Conservation (phyloP, 225 moss, liverwort and hornwort genomes). For the Sphagnum contortum region DNA sequence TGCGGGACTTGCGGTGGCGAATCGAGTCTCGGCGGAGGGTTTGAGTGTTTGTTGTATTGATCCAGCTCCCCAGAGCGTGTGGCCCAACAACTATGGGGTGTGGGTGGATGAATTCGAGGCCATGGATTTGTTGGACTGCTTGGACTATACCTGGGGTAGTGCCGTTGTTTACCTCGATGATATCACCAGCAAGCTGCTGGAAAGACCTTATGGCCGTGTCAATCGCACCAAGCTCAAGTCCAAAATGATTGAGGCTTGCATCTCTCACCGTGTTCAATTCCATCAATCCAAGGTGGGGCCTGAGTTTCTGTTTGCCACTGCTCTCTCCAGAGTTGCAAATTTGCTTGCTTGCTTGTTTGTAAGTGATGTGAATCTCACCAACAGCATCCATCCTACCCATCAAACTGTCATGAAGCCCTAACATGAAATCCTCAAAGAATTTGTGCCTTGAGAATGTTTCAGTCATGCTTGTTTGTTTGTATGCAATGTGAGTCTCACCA, state of each 20-base stretch:
- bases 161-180: conserved; percentile 88
- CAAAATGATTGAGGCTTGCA: conserved; percentile 95
- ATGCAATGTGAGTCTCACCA: no score
- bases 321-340: background rate
- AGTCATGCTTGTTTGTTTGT: no score
- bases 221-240: conserved; percentile 79
- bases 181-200: conserved; percentile 41
- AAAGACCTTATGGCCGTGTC: conserved; percentile 85
- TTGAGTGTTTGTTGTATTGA: conserved; percentile 83
- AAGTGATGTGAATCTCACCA: no score
- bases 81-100: conserved; percentile 98
- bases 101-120: conserved; percentile 99
- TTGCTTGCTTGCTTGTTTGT: background rate
- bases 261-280: conserved; percentile 81
- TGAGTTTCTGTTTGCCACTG: background rate
- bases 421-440: no score
- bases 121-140: conserved; percentile 80
- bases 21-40: conserved; percentile 74
- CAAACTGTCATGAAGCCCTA: background rate
- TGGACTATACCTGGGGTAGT: conserved; percentile 94
- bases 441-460: no score
- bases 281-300: conserved; percentile 68
- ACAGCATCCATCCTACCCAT: no score
- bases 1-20: conserved; percentile 88
- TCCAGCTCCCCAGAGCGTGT: conserved; percentile 85